A percentile compares a stretch with the other conserved stretches of the same genome.
Conservation (phyloP, 148 eudicot species). For the Suaeda aralocaspica region DNA sequence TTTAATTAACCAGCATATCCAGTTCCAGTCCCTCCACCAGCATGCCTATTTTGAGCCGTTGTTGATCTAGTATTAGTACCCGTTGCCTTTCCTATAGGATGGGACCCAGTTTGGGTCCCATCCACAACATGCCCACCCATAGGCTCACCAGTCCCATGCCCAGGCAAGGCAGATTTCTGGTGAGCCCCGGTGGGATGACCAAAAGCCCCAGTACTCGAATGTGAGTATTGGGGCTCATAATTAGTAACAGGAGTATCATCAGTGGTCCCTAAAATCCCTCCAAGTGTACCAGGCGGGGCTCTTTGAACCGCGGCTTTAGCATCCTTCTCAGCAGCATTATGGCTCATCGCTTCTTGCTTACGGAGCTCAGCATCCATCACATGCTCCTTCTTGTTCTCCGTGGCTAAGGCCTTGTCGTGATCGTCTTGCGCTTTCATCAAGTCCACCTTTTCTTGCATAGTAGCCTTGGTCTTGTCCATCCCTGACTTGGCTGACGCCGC, state of each 20-base stretch:
- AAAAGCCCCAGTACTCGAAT: conserved; percentile 32
- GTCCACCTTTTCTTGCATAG: conserved; percentile 49
- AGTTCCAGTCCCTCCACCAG: conserved; percentile 30
- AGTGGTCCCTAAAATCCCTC: too few relatives aligned
- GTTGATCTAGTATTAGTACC: conserved; percentile 16
- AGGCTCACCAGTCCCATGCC: conserved; percentile 55
- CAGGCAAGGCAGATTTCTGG: conserved; percentile 59
- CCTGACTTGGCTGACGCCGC: conserved; percentile 63
- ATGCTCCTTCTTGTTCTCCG: conserved; percentile 41
- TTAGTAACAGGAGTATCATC: not conserved
- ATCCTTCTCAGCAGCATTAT: conserved; percentile 38
- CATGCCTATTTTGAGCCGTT: conserved; percentile 24
- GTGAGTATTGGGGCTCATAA: conserved; percentile 19
- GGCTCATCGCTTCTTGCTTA: conserved; percentile 42
- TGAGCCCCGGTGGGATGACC: conserved; percentile 32
- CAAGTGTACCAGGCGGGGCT: too few relatives aligned
- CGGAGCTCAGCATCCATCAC: conserved; percentile 43
- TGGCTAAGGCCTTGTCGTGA: conserved; percentile 45
- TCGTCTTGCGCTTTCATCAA: conserved; percentile 36
- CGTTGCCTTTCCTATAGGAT: conserved; percentile 27
- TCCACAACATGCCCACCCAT: conserved; percentile 34
- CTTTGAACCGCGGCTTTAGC: not conserved
- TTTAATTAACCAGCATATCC: conserved; percentile 24
- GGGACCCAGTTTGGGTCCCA: conserved; percentile 21
- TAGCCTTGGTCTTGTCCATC: conserved; percentile 58